Evolutionary conservation across 306 rosid species (phyloP), one percentile per base, ranked within the genome.

Genomic region (Trifolium dubium): DNA sequence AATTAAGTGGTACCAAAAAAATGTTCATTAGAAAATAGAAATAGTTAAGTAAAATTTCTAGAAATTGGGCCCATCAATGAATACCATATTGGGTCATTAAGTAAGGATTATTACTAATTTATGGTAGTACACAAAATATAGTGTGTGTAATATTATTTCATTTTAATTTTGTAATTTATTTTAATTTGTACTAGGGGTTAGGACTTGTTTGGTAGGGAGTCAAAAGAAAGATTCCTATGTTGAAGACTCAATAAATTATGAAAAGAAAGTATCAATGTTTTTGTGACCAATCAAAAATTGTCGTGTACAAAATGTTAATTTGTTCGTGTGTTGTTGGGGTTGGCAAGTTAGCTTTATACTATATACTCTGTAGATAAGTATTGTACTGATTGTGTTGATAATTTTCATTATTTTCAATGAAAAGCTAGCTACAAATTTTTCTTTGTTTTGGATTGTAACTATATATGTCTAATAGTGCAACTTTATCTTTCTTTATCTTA

Each of bases 291-390:
- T 77, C 17, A 71, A 41, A 77, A 71, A 51, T 19, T 65, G 72
- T 53, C 10, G 60, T 81, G 81, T 71, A 74, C 81, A 81, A 71
- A 74, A 70, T 71, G 83, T 35, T 51, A 2, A 70, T 72, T 80
- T 77, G 77, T 53, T 78, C 14, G 49, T 39, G 66, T 81, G 11
- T 41, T 81, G 18, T 43, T 78, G 76, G 63, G 83, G 56, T 71
- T 77, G 84, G 85, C 66, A 59, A 78, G 40, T 60, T 70, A 60
- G 79, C 74, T 77, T 76, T 65, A 47, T 13, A 19, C 50, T 64
- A 49, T 69, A 50, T 74, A 50, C 79, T 83, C 35, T 74, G 85
- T 74, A 73, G 83, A 81, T 84, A 77, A 58, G 78, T 79, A 23
- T 64, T 84, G 80, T 71, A 74, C 14, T 51, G 59, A 47, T 60